These are phyloP conservation scores for Leersia perrieri DNA, from an alignment of 176 grass and related monocot species.

Conservation along the genomic window DNA sequence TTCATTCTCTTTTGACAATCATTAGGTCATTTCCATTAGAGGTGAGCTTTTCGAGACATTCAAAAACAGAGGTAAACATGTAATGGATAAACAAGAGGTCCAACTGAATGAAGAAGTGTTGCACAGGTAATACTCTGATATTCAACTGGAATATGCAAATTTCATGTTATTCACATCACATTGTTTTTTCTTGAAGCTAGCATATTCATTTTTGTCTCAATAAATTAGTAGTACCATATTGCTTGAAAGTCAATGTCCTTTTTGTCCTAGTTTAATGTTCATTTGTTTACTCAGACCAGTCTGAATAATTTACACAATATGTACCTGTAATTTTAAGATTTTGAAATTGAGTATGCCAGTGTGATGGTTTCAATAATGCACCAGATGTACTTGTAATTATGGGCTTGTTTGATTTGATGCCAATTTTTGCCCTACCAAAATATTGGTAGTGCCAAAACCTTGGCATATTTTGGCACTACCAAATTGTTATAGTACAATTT, in stretches of 20 bases:
- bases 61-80: conserved; percentile 80
- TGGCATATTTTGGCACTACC: no score
- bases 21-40: conserved; percentile 87
- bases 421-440: no score
- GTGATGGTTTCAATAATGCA: background rate
- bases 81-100: conserved; percentile 85
- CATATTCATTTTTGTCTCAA: background rate
- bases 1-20: conserved; percentile 27
- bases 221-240: background rate
- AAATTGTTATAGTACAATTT: no score
- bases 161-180: background rate
- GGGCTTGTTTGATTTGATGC: no score
- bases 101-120: conserved; percentile 78
- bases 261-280: conserved; percentile 13
- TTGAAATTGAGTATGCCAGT: background rate
- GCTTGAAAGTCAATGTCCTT: background rate
- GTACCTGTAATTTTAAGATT: background rate
- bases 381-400: background rate
- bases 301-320: background rate
- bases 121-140: conserved; percentile 54
- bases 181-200: conserved; percentile 1
- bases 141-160: conserved; percentile 6
- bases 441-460: no score
- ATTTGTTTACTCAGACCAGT: conserved; percentile 22
- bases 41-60: conserved; percentile 97